Percentiles rank a stretch among this genome's conserved stretches.
Evolutionary conservation across 768 basidiomycete genomes (phyloP).

Genomic region (Termitomyces sp.): DNA sequence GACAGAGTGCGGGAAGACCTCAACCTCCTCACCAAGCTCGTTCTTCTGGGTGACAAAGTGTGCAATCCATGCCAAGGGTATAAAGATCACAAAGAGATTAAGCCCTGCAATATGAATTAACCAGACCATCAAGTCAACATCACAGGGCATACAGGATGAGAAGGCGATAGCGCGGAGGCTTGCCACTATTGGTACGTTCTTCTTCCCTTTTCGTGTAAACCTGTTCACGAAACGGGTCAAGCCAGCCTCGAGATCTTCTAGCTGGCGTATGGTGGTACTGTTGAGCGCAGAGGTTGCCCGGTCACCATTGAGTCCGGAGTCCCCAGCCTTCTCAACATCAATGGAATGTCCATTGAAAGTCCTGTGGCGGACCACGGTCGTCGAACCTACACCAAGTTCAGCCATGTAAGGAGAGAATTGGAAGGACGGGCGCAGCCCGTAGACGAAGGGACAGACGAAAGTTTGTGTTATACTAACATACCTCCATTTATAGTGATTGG

Average conservation of each 20-base stretch:
- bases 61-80: constrained; percentile 57
- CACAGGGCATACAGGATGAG: constrained; percentile 42
- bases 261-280: neutral
- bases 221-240: constrained; percentile 34
- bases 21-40: constrained; percentile 3
- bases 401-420: neutral
- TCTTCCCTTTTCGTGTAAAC: constrained; percentile 41
- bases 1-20: constrained; percentile 25
- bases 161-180: constrained; percentile 39
- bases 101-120: constrained; percentile 33
- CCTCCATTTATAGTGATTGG: neutral
- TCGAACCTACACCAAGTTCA: neutral
- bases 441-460: neutral
- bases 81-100: constrained; percentile 49
- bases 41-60: constrained; percentile 30
- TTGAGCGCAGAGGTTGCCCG: neutral
- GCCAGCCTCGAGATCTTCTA: constrained; percentile 11
- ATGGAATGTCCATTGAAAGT: constrained; percentile 7
- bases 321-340: constrained; percentile 10
- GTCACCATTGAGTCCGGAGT: neutral
- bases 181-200: constrained; percentile 33
- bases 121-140: neutral
- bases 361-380: constrained; percentile 5
- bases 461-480: neutral
- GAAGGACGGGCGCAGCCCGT: neutral